phyloP scores from a whole-genome alignment of 371 early-diverging fungal genomes.

The Batrachochytrium dendrobatidis region DNA sequence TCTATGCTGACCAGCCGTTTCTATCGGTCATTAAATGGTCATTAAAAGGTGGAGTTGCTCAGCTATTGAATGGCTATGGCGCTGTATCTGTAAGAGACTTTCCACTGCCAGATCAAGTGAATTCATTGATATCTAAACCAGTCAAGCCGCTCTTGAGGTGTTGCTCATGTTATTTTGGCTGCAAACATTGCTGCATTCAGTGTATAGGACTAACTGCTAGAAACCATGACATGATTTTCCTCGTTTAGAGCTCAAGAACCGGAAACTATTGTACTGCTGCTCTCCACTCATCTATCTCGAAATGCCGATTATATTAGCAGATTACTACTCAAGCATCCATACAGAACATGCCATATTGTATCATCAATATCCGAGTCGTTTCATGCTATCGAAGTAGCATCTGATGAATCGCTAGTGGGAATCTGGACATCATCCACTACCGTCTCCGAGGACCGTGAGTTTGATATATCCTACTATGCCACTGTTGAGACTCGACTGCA shows the following conservation, averaged over 20 bases:
- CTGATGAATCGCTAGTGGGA: not conserved
- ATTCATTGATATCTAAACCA: too few species aligned
- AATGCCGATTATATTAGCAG: constrained; percentile 6
- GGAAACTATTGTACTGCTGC: constrained; percentile 13
- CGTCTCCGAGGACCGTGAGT: too few species aligned
- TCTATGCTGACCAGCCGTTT: not conserved
- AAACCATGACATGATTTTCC: too few species aligned
- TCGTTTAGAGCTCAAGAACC: not conserved
- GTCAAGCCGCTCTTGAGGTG: too few species aligned
- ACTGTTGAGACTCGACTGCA: constrained; percentile 11
- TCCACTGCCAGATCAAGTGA: too few species aligned
- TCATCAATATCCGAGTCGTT: constrained; percentile 6
- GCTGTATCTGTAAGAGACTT: not conserved
- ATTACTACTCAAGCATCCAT: constrained; percentile 4
- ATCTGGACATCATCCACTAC: constrained; percentile 6
- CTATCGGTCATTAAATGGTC: constrained; percentile 1
- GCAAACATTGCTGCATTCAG: too few species aligned
- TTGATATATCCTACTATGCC: constrained; percentile 18
- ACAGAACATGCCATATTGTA: constrained; percentile 13
- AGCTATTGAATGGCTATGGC: not conserved
- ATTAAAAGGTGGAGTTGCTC: not conserved
- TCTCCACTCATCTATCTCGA: constrained; percentile 19
- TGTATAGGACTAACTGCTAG: too few species aligned
- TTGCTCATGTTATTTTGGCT: too few species aligned
- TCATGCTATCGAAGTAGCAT: constrained; percentile 13